These are phyloP conservation scores for Tephrocybe sp. DNA, from an alignment of 768 basidiomycete genomes.

Conservation along the genomic window DNA sequence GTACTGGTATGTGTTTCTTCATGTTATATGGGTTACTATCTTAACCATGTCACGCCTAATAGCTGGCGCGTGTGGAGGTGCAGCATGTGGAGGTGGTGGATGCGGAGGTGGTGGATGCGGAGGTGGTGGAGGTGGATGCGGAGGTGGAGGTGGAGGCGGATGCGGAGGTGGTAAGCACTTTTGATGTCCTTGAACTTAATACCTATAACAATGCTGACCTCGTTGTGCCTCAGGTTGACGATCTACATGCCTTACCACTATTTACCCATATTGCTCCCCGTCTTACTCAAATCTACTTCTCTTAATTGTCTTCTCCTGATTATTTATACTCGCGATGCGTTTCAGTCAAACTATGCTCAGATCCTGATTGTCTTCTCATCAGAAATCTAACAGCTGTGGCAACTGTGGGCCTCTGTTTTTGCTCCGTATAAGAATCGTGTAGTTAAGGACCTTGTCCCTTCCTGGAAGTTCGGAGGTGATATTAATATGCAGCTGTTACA, in stretches of 20 bases:
- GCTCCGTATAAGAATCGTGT: no score
- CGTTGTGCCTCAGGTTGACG: not conserved
- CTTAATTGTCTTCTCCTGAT: no score
- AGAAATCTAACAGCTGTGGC: no score
- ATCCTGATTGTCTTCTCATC: no score
- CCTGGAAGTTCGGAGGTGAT: no score
- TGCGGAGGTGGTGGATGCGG: constrained; percentile 1
- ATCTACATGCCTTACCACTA: not conserved
- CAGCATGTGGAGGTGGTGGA: not conserved
- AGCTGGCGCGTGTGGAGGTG: constrained; percentile 2
- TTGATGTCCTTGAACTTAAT: not conserved
- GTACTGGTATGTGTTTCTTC: not conserved
- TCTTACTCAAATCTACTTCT: no score
- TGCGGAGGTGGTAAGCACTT: not conserved
- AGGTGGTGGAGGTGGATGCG: constrained; percentile 4
- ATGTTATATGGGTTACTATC: not conserved
- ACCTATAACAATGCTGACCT: not conserved
- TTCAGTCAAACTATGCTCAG: no score
- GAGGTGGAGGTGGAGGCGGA: constrained; percentile 5
- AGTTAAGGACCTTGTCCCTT: no score
- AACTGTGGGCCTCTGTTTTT: no score
- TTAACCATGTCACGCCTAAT: not conserved
- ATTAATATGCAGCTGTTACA: no score
- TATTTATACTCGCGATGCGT: no score
- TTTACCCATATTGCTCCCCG: no score